Evolutionary conservation across 2,329 filamentous ascomycete genomes (phyloP).

Genomic region (Periconia sp.): DNA sequence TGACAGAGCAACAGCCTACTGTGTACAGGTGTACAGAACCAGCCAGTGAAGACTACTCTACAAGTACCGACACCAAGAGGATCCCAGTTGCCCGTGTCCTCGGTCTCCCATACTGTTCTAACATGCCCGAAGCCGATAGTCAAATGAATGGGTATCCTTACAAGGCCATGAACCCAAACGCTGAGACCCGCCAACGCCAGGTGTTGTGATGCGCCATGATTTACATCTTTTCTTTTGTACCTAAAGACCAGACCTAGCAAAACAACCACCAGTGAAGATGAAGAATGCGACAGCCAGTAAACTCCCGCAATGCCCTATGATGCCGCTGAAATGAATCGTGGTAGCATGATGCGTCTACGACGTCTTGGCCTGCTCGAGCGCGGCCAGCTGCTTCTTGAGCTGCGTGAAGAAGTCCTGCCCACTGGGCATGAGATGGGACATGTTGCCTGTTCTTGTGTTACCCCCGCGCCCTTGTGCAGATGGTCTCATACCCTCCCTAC

Average conservation of each 20-base stretch:
- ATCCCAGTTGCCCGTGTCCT: neutral
- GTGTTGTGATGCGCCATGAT: slow-evolving; percentile 23
- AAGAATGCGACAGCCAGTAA: slow-evolving; percentile 27
- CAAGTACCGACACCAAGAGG: slow-evolving; percentile 1
- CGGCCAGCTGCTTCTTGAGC: slow-evolving; percentile 53
- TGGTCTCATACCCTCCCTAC: slow-evolving; percentile 24
- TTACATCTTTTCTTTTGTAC: slow-evolving; percentile 20
- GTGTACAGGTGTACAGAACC: neutral
- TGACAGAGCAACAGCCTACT: neutral
- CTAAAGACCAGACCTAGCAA: slow-evolving; percentile 18
- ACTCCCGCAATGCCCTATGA: slow-evolving; percentile 44
- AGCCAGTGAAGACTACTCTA: slow-evolving; percentile 8
- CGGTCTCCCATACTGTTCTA: too few species aligned
- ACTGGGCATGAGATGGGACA: slow-evolving; percentile 50
- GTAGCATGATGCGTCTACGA: slow-evolving; percentile 25
- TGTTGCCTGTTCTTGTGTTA: slow-evolving; percentile 37
- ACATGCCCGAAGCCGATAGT: too few species aligned
- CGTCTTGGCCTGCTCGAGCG: slow-evolving; percentile 46
- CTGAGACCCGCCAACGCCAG: slow-evolving; percentile 36
- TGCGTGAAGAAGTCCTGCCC: slow-evolving; percentile 54
- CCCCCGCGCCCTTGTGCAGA: slow-evolving; percentile 2
- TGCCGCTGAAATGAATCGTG: slow-evolving; percentile 39
- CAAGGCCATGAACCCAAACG: slow-evolving; percentile 8
- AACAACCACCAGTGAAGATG: slow-evolving; percentile 20
- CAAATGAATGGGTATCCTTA: slow-evolving; percentile 38